Evolutionary conservation across 139 green algal species (phyloP), one percentile per base, ranked within the genome.

Genomic region (Picochlorum sp.): DNA sequence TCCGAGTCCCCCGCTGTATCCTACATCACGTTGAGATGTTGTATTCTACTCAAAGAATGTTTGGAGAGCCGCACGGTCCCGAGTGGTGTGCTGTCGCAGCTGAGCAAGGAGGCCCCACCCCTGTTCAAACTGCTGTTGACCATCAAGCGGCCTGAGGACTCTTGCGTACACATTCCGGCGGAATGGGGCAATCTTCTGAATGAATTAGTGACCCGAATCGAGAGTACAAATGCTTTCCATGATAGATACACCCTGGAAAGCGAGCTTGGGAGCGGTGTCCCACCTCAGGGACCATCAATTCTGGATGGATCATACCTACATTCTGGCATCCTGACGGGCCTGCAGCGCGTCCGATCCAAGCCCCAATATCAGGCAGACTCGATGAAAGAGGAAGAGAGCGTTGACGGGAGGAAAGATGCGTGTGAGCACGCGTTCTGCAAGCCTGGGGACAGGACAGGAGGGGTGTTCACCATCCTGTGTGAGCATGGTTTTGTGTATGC

Each of bases 401-500:
- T 38, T 38, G 32, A 52, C 46, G 46, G 15, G 46, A 52, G 46
- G 18, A 23, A n/a, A 23, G 46, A n/a, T 52, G 46, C 15, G 46
- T 52, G 46, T 16, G 16, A 20, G 16, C 46, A 52, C 18, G 7
- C 46, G 6, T 52, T 24, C 46, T 52, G 15, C 46, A 52, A 52
- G 46, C 46, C 46, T 23, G 46, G 46, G 4, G 46, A 52, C 46
- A n/a, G 46, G 18, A 52, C 46, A 52, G 46, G 46, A 20, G 46
- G 46, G 16, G 15, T 52, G 46, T 52, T 52, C 46, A 52, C 46
- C 15, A 20, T 52, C 46, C 6, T 52, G 46, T 52, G 46, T 52
- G 46, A 52, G 46, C 46, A 52, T 20, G 46, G 46, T 20, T 52
- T 52, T 52, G 46, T 52, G 46, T 52, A 52, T 20, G 46, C 46